phyloP scores from a whole-genome alignment of 2,329 filamentous ascomycete genomes.

The Fusarium paranaense region DNA sequence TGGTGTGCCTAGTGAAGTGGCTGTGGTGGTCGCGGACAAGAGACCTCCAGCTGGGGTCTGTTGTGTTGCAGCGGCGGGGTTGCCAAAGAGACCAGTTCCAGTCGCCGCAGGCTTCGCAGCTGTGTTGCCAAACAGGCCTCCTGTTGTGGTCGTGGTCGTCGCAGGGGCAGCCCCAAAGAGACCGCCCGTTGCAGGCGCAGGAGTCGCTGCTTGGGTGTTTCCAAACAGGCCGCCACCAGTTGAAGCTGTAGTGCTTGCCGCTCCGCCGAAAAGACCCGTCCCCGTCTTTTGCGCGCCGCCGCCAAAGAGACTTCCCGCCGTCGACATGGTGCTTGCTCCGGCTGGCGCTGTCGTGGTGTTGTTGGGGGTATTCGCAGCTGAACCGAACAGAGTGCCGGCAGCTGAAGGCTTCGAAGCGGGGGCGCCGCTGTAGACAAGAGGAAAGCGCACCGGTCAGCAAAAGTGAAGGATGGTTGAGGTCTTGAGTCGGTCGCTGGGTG shows the following conservation, averaged over 20 bases:
- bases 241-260: slow-evolving; percentile 39
- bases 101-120: not conserved
- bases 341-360: slow-evolving; percentile 42
- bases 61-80: not conserved
- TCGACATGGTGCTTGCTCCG: slow-evolving; percentile 49
- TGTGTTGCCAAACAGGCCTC: not conserved
- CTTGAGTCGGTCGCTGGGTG: slow-evolving; percentile 7
- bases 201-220: slow-evolving; percentile 4
- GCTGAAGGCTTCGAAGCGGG: slow-evolving; percentile 49
- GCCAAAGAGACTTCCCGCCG: slow-evolving; percentile 48
- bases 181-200: not conserved
- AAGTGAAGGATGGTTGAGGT: not conserved
- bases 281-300: slow-evolving; percentile 41
- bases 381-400: slow-evolving; percentile 53
- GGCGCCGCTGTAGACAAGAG: slow-evolving; percentile 34
- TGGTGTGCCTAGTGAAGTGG: not conserved
- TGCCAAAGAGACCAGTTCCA: not conserved
- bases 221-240: slow-evolving; percentile 47
- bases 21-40: not conserved
- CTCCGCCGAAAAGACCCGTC: slow-evolving; percentile 47
- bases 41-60: not conserved
- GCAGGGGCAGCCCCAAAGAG: not conserved
- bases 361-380: slow-evolving; percentile 41
- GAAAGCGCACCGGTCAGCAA: slow-evolving; percentile 30
- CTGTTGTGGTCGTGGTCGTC: not conserved